These are phyloP conservation scores for Mycena sanguinolenta DNA, from an alignment of 768 basidiomycete species.

Conservation along the genomic window DNA sequence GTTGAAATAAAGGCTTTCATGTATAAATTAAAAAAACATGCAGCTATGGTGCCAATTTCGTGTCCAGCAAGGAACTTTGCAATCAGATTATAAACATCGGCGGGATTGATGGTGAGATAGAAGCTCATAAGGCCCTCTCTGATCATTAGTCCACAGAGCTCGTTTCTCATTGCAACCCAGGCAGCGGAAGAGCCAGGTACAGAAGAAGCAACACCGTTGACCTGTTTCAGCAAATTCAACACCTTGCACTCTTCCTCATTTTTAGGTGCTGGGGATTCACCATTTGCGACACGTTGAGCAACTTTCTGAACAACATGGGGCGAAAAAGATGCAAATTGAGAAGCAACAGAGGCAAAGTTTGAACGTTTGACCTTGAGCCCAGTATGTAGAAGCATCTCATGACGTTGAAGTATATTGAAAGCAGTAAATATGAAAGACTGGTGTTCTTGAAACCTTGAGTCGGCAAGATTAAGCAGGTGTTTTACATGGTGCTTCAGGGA, in stretches of 20 bases:
- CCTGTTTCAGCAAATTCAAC: conserved; percentile 12
- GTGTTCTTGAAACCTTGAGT: background rate
- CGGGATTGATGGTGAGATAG: conserved; percentile 18
- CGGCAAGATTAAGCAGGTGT: background rate
- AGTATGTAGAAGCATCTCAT: too few species aligned
- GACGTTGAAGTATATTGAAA: background rate
- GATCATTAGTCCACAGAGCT: conserved; percentile 17
- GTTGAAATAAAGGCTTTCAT: too few species aligned
- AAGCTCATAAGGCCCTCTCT: conserved; percentile 11
- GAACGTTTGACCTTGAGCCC: background rate
- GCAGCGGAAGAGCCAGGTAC: conserved; percentile 15
- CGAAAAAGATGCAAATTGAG: conserved; percentile 7
- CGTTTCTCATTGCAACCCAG: conserved; percentile 15
- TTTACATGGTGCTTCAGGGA: background rate
- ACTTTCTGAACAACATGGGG: conserved; percentile 2
- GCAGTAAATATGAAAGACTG: background rate
- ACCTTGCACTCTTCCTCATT: conserved; percentile 13
- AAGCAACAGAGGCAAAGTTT: conserved; percentile 10
- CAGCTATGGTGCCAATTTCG: conserved; percentile 9
- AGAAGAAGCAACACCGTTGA: conserved; percentile 1
- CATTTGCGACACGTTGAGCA: conserved; percentile 12
- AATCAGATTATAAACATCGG: conserved; percentile 9
- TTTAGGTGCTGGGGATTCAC: background rate
- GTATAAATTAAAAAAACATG: background rate
- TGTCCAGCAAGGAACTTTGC: conserved; percentile 10